A percentile compares a stretch with the other conserved stretches of the same genome.
Conservation (phyloP, 768 basidiomycete species). For the Xerocomellus dryophilus region DNA sequence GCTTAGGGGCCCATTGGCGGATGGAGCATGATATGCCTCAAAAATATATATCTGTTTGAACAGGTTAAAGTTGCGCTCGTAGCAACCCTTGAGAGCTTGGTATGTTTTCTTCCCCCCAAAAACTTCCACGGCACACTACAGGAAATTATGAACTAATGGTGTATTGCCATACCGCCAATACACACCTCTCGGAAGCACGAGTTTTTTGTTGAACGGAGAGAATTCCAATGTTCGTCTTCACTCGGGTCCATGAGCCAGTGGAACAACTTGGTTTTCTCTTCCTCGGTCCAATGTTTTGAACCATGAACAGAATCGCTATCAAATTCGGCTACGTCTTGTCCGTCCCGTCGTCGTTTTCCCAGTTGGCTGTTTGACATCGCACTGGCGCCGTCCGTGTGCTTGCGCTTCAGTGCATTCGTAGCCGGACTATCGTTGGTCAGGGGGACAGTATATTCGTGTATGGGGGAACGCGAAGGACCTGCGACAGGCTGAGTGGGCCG, state of each 20-base stretch:
- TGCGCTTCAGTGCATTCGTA: conserved; percentile 37
- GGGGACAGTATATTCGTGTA: conserved; percentile 34
- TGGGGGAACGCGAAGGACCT: conserved; percentile 31
- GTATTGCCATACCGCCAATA: background rate
- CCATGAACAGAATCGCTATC: conserved; percentile 47
- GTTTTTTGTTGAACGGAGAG: conserved; percentile 76
- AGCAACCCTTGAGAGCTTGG: conserved; percentile 81
- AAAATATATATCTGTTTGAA: conserved; percentile 82
- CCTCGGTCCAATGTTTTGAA: conserved; percentile 83
- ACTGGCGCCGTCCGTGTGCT: conserved; percentile 41
- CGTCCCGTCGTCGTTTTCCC: conserved; percentile 32
- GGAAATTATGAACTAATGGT: conserved; percentile 1
- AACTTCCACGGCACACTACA: conserved; percentile 66
- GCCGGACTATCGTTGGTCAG: conserved; percentile 25
- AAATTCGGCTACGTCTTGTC: conserved; percentile 29
- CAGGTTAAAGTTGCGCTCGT: conserved; percentile 79
- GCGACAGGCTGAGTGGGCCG: conserved; percentile 28
- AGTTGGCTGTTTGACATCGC: conserved; percentile 22
- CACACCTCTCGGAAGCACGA: conserved; percentile 75
- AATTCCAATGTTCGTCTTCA: conserved; percentile 76
- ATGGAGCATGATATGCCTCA: conserved; percentile 45
- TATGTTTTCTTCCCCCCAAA: conserved; percentile 79
- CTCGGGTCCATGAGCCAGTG: conserved; percentile 71
- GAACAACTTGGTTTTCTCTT: conserved; percentile 76
- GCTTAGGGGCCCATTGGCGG: conserved; percentile 38